Evolutionary conservation across 257 asterid species (phyloP).

Genomic region (Buddleja alternifolia): DNA sequence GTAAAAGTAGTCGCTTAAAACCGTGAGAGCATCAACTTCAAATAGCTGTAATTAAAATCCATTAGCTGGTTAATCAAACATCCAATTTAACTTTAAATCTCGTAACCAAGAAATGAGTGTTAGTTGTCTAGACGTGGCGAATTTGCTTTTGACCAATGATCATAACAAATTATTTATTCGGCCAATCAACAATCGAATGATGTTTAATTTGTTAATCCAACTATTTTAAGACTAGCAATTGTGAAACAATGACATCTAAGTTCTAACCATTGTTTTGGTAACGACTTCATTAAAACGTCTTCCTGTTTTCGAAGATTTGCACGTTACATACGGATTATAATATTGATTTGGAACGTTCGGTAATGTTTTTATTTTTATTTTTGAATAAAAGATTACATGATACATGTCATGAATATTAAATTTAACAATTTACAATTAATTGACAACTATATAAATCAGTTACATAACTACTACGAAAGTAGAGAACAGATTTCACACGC

Average conservation of each 20-base stretch:
- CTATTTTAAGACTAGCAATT: background rate
- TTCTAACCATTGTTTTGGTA: background rate
- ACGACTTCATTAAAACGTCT: background rate
- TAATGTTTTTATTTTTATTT: too few relatives aligned
- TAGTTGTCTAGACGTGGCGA: constrained; percentile 4
- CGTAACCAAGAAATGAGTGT: too few relatives aligned
- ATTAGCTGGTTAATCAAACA: background rate
- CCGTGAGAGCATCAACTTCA: background rate
- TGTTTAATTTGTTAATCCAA: constrained; percentile 6
- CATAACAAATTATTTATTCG: background rate
- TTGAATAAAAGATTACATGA: too few relatives aligned
- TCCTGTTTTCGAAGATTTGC: background rate
- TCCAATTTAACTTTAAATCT: too few relatives aligned
- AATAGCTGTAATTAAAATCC: background rate
- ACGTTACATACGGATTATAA: too few relatives aligned
- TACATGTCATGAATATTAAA: too few relatives aligned
- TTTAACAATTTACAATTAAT: too few relatives aligned
- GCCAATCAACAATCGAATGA: constrained; percentile 13
- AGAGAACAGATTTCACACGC: too few relatives aligned
- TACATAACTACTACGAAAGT: too few relatives aligned
- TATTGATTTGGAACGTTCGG: too few relatives aligned
- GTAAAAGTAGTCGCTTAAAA: too few relatives aligned
- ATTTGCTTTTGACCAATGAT: constrained; percentile 14
- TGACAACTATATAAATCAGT: too few relatives aligned
- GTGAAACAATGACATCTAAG: constrained; percentile 5